Base-by-base conservation (phyloP, 331 rosid species). In the Prunus yedoensis region DNA sequence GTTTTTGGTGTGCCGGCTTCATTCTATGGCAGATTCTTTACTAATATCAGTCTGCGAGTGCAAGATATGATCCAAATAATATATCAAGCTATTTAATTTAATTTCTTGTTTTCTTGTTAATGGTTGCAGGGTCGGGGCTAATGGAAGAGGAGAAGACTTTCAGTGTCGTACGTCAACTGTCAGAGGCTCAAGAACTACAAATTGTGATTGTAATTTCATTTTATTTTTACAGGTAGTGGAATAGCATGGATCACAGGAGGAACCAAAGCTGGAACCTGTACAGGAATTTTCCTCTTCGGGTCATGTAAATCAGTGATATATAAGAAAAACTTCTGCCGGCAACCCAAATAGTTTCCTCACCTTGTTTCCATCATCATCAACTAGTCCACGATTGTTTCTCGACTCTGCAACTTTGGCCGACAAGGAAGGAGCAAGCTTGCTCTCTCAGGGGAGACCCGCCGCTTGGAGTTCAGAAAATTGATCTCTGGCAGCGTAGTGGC, bases 251-350 rank as follows among this genome's bases (percentile, higher is more conserved):
- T 35, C 41, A 35, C 41, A 18, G 4, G 25, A 23, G 64, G n/a
- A 27, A n/a, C 16, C 10, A 45, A 28, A 43, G 43, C 2, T 41
- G 62, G 41, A 23, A 94, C 99, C 97, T 92, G 97, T 57, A 90
- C 77, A 78, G 81, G 93, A 86, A 94, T 66, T 84, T 84, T 90
- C 79, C 97, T 90, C 83, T 70, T 90, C 85, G 92, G 73, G 60
- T 85, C 99, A 90, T 9, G 93, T 85, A 82, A 89, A 94, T 89
- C 92, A 51, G 84, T 92, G 53, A 92, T 82, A 35, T 35, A 35
- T 35, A 30, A 94, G 96, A 92, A 94, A 92, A 79, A 92, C 99
- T 71, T 94, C 97, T 5, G 90, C 81, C 8, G 99, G 99, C 83
- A 94, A 83, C 17, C 82, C 89, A 46, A 94, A 92, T 79, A 92